Base-by-base conservation (phyloP, 306 rosid species). In the Castanea crenata region DNA sequence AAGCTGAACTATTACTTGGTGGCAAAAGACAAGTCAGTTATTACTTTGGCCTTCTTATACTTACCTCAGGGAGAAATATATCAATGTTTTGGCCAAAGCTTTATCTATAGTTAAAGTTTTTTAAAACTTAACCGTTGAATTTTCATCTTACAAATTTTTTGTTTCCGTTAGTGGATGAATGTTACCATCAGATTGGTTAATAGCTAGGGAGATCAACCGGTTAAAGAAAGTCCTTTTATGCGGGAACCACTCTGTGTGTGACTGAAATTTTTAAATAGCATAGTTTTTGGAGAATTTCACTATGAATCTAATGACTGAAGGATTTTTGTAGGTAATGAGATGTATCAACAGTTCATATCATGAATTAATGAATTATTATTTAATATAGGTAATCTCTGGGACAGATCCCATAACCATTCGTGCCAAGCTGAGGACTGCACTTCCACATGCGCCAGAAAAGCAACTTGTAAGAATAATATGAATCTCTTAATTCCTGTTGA, bases 361-460 rank as follows among this genome's bases (percentile, higher is more conserved):
- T 46, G 19, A 69, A 25, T 25, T 25, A 25, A 25, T 25, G 27
- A 25, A 23, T 68, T 12, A 58, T 46, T 63, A 35, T 68, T 81
- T 41, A 19, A 44, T 80, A 56, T 73, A 92, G 98, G 97, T 94
- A 72, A 54, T 32, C 79, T 91, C 97, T n/a, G 99, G 99, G 76
- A 87, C 97, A n/a, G 97, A 94, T 86, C 99, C 99, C 69, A 25
- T 85, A 80, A 80, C 89, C n/a, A 74, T 94, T 78, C 99, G 99
- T 61, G 85, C 90, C 57, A 88, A 83, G 80, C 82, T 94, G 82
- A 90, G 93, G 90, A 67, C 90, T 67, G 93, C 78, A 52, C 93
- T 94, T 79, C 99, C 97, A 51, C 92, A 4, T 38, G 99, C 97
- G 63, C 99, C 97, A 5, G 90, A 90, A 78, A 94, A 92, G 87